Evolutionary conservation across 192 early-diverging fungal species (phyloP).

Genomic region (Coemansia sp.): DNA sequence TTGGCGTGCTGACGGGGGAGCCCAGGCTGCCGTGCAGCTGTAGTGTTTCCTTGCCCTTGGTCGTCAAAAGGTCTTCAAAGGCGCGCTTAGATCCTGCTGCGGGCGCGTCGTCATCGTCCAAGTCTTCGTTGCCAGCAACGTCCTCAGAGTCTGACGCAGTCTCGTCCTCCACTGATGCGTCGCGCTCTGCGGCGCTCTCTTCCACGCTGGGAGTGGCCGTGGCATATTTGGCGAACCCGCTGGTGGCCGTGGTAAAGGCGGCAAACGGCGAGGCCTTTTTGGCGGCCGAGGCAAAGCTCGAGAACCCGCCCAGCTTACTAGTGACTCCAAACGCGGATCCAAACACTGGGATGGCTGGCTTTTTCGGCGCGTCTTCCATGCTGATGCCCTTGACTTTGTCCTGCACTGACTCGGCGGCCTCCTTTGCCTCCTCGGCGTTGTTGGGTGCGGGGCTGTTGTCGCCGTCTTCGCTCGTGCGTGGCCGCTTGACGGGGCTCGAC

Average conservation of each 20-base stretch:
- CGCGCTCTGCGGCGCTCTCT: background rate
- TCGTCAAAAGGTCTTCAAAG: conserved; percentile 42
- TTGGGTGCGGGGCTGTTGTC: conserved; percentile 1
- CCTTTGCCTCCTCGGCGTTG: conserved; percentile 2
- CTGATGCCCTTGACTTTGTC: conserved; percentile 10
- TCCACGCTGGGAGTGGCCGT: conserved; percentile 3
- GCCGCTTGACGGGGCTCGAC: conserved; percentile 47
- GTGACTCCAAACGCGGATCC: conserved; percentile 21
- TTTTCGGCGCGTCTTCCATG: background rate
- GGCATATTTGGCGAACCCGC: conserved; percentile 50
- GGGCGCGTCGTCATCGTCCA: background rate
- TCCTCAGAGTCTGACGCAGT: conserved; percentile 2
- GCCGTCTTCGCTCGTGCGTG: conserved; percentile 42
- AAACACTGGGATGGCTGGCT: conserved; percentile 13
- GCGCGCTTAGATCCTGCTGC: background rate
- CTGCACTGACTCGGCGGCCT: conserved; percentile 8
- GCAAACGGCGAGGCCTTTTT: conserved; percentile 35
- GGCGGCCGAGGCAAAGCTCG: conserved; percentile 33
- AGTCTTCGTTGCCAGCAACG: conserved; percentile 3
- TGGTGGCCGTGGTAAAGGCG: conserved; percentile 10
- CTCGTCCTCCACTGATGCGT: background rate
- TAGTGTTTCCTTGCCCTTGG: conserved; percentile 34
- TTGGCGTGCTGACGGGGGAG: background rate
- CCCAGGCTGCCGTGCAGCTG: conserved; percentile 11
- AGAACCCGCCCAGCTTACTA: conserved; percentile 25